phyloP scores from a whole-genome alignment of 2,329 filamentous ascomycete genomes.

The Cladobotryum mycophilum region DNA sequence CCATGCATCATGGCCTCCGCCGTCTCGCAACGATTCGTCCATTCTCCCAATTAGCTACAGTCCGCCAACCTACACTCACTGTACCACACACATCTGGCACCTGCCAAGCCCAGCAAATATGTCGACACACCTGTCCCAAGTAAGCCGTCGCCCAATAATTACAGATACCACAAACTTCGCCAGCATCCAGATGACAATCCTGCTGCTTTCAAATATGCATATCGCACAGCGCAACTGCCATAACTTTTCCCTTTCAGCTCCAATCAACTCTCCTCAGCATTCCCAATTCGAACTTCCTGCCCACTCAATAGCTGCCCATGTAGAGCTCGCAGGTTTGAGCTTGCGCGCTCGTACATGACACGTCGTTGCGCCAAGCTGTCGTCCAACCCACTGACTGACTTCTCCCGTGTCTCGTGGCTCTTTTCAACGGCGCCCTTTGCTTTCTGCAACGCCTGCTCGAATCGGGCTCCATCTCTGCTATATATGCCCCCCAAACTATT shows the following conservation, averaged over 20 bases:
- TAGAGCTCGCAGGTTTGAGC: constrained; percentile 17
- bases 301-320: constrained; percentile 15
- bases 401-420: constrained; percentile 3
- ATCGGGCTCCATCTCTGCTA: constrained; percentile 16
- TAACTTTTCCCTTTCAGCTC: background rate
- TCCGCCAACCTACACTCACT: background rate
- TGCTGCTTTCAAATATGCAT: background rate
- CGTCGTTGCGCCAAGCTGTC: constrained; percentile 12
- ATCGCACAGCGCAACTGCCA: background rate
- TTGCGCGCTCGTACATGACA: constrained; percentile 15
- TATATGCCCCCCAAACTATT: constrained; percentile 12
- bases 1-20: background rate
- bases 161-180: background rate
- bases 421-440: constrained; percentile 12
- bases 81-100: background rate
- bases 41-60: background rate
- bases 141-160: background rate
- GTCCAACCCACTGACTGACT: constrained; percentile 9
- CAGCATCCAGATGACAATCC: background rate
- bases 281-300: background rate
- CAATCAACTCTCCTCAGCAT: background rate
- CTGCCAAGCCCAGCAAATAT: background rate
- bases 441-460: constrained; percentile 10
- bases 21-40: background rate
- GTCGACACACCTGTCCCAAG: background rate